Evolutionary conservation across 768 basidiomycete species (phyloP).

Genomic region (Hygrophoropsis aurantiaca): DNA sequence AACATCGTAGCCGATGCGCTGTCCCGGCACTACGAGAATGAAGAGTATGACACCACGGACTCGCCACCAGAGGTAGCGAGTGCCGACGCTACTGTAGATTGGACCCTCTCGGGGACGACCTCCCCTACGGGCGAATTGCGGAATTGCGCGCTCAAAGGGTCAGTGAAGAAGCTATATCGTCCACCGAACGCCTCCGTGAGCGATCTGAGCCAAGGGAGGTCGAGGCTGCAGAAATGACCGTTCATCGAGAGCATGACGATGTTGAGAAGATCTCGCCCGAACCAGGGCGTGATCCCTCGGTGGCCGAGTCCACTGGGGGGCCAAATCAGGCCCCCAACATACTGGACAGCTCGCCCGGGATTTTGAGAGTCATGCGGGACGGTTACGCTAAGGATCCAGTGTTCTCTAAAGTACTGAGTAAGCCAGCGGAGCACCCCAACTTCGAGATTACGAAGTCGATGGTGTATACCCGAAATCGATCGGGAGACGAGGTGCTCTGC

Average conservation of each 20-base stretch:
- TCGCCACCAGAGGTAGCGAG: slow-evolving; percentile 4
- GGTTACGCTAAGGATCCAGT: not conserved
- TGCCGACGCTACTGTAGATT: slow-evolving; percentile 15
- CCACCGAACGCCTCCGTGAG: not conserved
- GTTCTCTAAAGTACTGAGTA: not conserved
- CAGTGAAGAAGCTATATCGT: no score
- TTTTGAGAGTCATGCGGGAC: not conserved
- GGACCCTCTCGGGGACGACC: slow-evolving; percentile 16
- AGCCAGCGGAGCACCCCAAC: not conserved
- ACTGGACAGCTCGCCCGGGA: no score
- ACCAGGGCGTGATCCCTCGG: no score
- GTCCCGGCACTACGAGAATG: slow-evolving; percentile 29
- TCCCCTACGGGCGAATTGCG: not conserved
- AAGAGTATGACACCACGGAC: no score
- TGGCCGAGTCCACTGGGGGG: no score
- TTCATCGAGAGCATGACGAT: not conserved
- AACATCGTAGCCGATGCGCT: slow-evolving; percentile 33
- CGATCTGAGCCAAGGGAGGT: not conserved
- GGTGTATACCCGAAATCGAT: not conserved
- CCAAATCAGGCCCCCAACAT: no score
- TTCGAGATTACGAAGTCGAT: not conserved
- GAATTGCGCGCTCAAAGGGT: not conserved
- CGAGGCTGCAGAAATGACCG: slow-evolving; percentile 1
- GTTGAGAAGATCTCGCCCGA: no score
- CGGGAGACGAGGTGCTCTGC: slow-evolving; percentile 12